Conservation (phyloP, 176 grass and related monocot genomes). For the Oryza punctata region DNA sequence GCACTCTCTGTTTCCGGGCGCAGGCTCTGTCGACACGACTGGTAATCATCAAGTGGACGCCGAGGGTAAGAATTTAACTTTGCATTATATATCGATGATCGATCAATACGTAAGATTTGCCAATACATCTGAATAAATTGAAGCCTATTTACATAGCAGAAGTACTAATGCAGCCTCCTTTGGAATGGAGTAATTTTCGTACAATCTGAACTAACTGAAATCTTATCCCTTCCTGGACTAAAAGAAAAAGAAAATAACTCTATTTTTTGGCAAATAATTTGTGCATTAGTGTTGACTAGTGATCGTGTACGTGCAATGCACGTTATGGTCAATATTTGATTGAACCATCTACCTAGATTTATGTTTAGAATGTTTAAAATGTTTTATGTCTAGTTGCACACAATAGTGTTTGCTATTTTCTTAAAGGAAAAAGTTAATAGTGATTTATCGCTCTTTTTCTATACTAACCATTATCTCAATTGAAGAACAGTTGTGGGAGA, state of each 20-base stretch:
- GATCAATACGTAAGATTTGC: not conserved
- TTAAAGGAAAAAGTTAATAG: too few species aligned
- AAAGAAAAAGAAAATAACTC: not conserved
- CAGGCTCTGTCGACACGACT: not conserved
- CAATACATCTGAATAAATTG: not conserved
- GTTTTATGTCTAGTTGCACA: too few species aligned
- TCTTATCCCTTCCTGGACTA: too few species aligned
- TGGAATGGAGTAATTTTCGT: not conserved
- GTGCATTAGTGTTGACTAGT: not conserved
- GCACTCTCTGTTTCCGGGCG: not conserved
- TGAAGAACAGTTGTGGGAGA: too few species aligned
- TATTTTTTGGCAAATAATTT: not conserved
- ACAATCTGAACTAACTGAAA: too few species aligned
- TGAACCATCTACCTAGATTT: too few species aligned
- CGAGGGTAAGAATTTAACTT: not conserved
- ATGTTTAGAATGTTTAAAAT: too few species aligned
- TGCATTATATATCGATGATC: not conserved
- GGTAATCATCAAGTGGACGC: not conserved
- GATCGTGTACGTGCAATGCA: too few species aligned
- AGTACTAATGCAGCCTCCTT: not conserved
- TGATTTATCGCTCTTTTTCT: too few species aligned
- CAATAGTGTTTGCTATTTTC: too few species aligned
- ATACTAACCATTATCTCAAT: too few species aligned
- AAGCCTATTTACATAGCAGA: not conserved
- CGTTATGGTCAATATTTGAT: too few species aligned